phyloP scores from a whole-genome alignment of 2,329 filamentous ascomycete genomes.

The Neospermospora avenae region DNA sequence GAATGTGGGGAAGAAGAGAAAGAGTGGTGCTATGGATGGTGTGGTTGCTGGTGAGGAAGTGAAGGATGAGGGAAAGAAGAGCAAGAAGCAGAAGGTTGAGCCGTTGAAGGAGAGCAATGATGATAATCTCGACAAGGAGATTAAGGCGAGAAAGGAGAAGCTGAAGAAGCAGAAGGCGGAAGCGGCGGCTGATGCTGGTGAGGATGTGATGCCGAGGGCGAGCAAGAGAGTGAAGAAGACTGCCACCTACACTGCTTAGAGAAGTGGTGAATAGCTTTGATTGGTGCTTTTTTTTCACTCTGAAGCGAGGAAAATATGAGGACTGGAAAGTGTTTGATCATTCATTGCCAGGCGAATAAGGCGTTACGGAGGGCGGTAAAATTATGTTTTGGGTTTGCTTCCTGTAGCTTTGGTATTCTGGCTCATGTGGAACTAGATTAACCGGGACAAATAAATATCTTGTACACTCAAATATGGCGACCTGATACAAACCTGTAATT shows the following conservation, averaged over 20 bases:
- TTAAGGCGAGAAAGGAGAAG: slow-evolving; percentile 35
- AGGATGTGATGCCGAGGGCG: slow-evolving; percentile 28
- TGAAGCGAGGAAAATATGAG: no score
- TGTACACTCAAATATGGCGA: background rate
- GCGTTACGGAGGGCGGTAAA: background rate
- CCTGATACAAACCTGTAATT: no score
- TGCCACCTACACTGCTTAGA: slow-evolving; percentile 22
- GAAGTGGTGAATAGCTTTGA: background rate
- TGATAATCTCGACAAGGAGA: slow-evolving; percentile 36
- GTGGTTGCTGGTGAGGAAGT: slow-evolving; percentile 33
- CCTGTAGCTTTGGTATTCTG: background rate
- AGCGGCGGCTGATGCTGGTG: slow-evolving; percentile 28
- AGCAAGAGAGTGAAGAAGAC: slow-evolving; percentile 30
- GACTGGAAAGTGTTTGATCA: background rate
- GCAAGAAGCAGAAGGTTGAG: slow-evolving; percentile 39
- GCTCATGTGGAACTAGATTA: no score
- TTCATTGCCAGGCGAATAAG: background rate
- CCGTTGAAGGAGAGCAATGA: slow-evolving; percentile 33
- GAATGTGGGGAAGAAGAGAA: slow-evolving; percentile 60
- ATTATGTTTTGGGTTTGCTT: background rate
- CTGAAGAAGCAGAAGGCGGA: slow-evolving; percentile 38
- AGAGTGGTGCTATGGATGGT: slow-evolving; percentile 34
- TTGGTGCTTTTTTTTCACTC: background rate
- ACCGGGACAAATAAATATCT: background rate
- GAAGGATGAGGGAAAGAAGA: slow-evolving; percentile 30